These are phyloP conservation scores for Tolypocladium amazonense DNA, from an alignment of 2,329 filamentous ascomycete species.

Conservation along the genomic window DNA sequence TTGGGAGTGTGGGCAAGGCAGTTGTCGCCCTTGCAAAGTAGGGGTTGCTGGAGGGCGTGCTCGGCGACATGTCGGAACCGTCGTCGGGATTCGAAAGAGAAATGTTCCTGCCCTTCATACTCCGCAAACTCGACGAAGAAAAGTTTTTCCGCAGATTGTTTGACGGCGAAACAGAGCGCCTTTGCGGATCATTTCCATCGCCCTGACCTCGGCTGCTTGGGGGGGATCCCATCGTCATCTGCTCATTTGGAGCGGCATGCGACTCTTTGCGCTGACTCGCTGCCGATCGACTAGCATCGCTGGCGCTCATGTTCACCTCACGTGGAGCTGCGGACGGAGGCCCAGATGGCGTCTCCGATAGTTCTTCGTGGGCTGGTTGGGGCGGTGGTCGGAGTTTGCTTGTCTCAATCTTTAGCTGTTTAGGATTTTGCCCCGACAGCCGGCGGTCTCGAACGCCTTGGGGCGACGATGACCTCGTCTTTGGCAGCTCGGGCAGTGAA, in stretches of 20 bases:
- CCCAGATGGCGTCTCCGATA: background rate
- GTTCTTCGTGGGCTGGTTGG: slow-evolving; percentile 4
- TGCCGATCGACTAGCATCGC: background rate
- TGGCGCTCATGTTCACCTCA: slow-evolving; percentile 1
- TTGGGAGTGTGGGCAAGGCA: slow-evolving; percentile 51
- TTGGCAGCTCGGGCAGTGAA: slow-evolving; percentile 33
- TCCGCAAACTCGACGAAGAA: slow-evolving; percentile 59
- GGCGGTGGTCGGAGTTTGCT: slow-evolving; percentile 17
- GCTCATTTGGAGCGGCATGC: slow-evolving; percentile 17
- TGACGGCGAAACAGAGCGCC: slow-evolving; percentile 42
- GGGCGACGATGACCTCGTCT: slow-evolving; percentile 18
- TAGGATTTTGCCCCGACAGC: slow-evolving; percentile 68
- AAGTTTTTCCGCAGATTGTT: slow-evolving; percentile 51
- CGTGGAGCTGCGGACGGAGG: background rate
- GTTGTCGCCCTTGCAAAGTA: slow-evolving; percentile 47
- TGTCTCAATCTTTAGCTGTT: slow-evolving; percentile 86
- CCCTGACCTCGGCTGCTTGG: slow-evolving; percentile 20
- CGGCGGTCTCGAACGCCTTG: slow-evolving; percentile 62
- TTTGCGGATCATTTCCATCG: slow-evolving; percentile 25
- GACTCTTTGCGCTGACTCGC: slow-evolving; percentile 3
- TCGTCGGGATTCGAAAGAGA: slow-evolving; percentile 54
- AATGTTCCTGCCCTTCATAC: slow-evolving; percentile 64
- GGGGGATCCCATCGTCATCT: slow-evolving; percentile 15
- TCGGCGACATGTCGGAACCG: slow-evolving; percentile 56
- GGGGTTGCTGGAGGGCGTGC: slow-evolving; percentile 62